Evolutionary conservation across 768 basidiomycete species (phyloP).

Genomic region (Ephemerocybe angulata): DNA sequence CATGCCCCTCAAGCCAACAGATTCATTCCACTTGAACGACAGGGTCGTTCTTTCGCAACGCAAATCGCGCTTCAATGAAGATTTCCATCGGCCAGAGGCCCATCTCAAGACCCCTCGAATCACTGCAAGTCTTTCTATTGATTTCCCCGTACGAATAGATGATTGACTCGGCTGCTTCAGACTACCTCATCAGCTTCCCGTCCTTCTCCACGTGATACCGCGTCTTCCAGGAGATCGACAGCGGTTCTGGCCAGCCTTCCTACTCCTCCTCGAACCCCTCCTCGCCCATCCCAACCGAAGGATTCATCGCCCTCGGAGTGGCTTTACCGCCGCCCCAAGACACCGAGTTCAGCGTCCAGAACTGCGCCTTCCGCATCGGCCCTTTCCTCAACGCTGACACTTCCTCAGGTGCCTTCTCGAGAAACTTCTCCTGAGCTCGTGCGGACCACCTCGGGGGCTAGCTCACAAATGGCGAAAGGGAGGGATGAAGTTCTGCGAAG

Average conservation of each 20-base stretch:
- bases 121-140: slow-evolving; percentile 1
- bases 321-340: slow-evolving; percentile 45
- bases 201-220: neutral
- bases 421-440: neutral
- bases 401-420: slow-evolving; percentile 24
- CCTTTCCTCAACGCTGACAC: slow-evolving; percentile 21
- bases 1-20: neutral
- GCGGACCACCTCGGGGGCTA: neutral
- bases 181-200: neutral
- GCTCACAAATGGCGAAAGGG: neutral
- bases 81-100: neutral
- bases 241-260: slow-evolving; percentile 11
- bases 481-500: neutral
- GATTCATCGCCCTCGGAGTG: slow-evolving; percentile 35
- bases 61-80: neutral
- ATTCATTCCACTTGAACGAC: slow-evolving; percentile 8
- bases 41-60: slow-evolving; percentile 4
- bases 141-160: neutral
- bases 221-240: neutral
- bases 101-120: neutral
- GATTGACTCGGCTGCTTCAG: slow-evolving; percentile 1
- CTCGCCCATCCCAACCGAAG: neutral
- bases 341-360: slow-evolving; percentile 23
- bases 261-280: slow-evolving; percentile 18
- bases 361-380: slow-evolving; percentile 18